Conservation (phyloP, 2,329 filamentous ascomycete species). For the Cytospora chrysosperma region DNA sequence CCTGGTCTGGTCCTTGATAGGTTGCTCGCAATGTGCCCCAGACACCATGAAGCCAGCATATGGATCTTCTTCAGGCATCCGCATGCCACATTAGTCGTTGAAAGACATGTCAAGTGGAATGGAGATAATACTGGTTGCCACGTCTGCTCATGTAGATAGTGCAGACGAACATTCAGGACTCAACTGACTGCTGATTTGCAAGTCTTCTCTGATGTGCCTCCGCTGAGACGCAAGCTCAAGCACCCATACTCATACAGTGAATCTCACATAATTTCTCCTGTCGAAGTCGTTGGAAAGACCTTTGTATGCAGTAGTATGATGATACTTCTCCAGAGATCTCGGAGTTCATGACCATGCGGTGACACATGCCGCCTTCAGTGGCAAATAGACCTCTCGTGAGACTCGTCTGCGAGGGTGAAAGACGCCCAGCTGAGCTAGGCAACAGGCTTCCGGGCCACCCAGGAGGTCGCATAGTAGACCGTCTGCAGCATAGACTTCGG, state of each 20-base stretch:
- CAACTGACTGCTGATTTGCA: too few species aligned
- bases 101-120: too few species aligned
- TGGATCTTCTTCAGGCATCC: too few species aligned
- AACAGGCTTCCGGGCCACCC: slow-evolving; percentile 75
- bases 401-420: neutral
- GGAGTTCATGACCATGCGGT: neutral
- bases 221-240: neutral
- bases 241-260: neutral
- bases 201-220: too few species aligned
- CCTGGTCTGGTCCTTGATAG: too few species aligned
- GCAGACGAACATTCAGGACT: too few species aligned
- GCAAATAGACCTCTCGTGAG: too few species aligned
- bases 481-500: slow-evolving; percentile 81
- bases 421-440: neutral
- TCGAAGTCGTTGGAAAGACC: neutral
- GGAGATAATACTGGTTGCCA: too few species aligned
- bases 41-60: too few species aligned
- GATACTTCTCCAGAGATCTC: neutral
- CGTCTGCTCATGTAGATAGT: too few species aligned
- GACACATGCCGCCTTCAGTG: neutral
- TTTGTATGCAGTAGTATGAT: neutral
- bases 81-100: too few species aligned
- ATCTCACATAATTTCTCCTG: neutral
- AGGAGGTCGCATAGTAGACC: slow-evolving; percentile 75
- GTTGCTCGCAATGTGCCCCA: too few species aligned